Evolutionary conservation across 768 basidiomycete genomes (phyloP).

Genomic region (Fomitopsis serialis): DNA sequence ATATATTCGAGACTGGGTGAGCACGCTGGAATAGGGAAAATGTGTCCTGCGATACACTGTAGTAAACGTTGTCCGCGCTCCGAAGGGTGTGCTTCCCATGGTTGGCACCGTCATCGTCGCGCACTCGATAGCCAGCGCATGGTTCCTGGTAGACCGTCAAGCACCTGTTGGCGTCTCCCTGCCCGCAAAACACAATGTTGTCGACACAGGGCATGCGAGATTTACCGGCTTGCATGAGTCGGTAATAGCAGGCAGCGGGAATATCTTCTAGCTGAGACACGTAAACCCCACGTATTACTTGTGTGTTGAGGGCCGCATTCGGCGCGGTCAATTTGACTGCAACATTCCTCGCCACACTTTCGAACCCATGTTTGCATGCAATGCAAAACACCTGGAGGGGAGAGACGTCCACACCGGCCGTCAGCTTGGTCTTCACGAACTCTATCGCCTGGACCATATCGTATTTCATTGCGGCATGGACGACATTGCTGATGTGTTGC

Average conservation of each 20-base stretch:
- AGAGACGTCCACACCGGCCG: neutral
- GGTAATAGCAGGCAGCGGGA: slow-evolving; percentile 6
- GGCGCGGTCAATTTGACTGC: neutral
- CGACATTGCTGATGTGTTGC: neutral
- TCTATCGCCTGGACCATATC: slow-evolving; percentile 13
- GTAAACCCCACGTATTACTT: neutral
- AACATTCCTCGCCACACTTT: slow-evolving; percentile 24
- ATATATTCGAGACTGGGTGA: too few species aligned
- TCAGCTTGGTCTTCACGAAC: neutral
- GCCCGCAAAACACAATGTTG: too few species aligned
- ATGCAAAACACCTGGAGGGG: slow-evolving; percentile 29
- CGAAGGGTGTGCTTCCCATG: too few species aligned
- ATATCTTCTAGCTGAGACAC: slow-evolving; percentile 7
- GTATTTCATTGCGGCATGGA: slow-evolving; percentile 24
- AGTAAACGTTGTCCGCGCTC: too few species aligned
- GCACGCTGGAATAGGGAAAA: too few species aligned
- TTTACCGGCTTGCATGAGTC: slow-evolving; percentile 1
- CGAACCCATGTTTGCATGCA: slow-evolving; percentile 25
- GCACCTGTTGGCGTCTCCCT: too few species aligned
- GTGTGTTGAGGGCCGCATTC: too few species aligned
- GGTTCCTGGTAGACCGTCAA: too few species aligned
- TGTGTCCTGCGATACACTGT: too few species aligned
- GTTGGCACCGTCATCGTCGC: too few species aligned
- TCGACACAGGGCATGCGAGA: too few species aligned
- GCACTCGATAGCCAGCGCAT: too few species aligned